Base-by-base conservation (phyloP, 495 filamentous ascomycete species). In the Penicillium pulvis region DNA sequence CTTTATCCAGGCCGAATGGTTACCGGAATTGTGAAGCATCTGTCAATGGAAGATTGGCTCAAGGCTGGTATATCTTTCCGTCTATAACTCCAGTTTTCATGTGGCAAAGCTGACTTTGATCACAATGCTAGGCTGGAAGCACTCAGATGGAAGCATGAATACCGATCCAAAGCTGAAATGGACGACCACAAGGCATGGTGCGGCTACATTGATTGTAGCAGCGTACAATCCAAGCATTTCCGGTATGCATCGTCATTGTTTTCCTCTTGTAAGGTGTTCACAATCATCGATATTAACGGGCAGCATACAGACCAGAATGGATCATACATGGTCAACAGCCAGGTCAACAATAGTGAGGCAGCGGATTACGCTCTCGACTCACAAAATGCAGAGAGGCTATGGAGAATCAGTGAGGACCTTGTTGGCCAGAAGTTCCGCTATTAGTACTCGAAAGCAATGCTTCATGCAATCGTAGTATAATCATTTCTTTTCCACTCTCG, bases 151-250 rank as follows among this genome's bases (percentile, higher is more conserved):
- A 4, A 46, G 17, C 23, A 6, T 46, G n/a, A 46, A 46, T 20
- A 46, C 20, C 19, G 23, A 28, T 23, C 47, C 26, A 16, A 31
- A 16, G 10, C 6, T 50, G 0, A 16, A 6, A 5, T 50, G 47
- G 47, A 35, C 4, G 17, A 30, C 47, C 10, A n/a, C 23, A 31
- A 50, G 23, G 9, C 73, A 83, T 58, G 86, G 85, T 2, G 75
- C 71, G n/a, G 79, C 83, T 9, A 87, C 82, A 0, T 80, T 79
- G 24, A 58, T 89, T 0, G 80, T 83, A 17, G 85, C 84, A 1
- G 84, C 83, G 0, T 74, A 86, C 59, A 82, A 87, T 60, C 80
- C 47, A 31, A 35, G 11, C 16, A 50, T 50, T 30, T 14, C 47
- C 6, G 24, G 47, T 50, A 31, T n/a, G 47, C 6, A 3, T 28